Conservation (phyloP, 257 asterid species). For the Nyctanthes arbortristis region DNA sequence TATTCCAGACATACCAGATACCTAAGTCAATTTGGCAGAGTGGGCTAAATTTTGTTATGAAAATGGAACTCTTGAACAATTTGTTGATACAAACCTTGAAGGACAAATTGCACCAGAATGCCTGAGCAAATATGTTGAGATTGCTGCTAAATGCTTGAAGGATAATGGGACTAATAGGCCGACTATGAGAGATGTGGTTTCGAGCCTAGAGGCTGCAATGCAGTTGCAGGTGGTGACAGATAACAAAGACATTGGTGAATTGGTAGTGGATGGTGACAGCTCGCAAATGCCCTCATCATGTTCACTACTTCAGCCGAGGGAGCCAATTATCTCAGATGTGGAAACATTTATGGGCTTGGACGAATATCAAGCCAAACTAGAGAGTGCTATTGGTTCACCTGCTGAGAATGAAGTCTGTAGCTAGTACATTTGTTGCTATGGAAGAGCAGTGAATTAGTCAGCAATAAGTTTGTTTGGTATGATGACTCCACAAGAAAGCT, state of each 20-base stretch:
- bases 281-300: background rate
- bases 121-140: too few species aligned
- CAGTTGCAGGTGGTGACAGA: conserved; percentile 56
- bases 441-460: too few species aligned
- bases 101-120: too few species aligned
- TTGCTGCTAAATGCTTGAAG: too few species aligned
- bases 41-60: conserved; percentile 47
- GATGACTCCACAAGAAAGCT: too few species aligned
- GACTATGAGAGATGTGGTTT: too few species aligned
- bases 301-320: conserved; percentile 11
- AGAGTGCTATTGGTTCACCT: too few species aligned
- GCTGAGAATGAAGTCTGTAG: too few species aligned
- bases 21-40: conserved; percentile 47
- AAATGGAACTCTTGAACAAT: conserved; percentile 42
- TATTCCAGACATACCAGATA: conserved; percentile 27
- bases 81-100: conserved; percentile 45
- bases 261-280: background rate
- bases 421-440: too few species aligned
- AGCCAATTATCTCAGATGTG: too few species aligned
- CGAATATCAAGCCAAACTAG: conserved; percentile 13
- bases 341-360: conserved; percentile 26
- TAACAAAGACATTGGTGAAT: background rate
- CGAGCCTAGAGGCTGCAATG: conserved; percentile 63
- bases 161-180: too few species aligned
- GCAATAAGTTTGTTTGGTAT: too few species aligned